Evolutionary conservation across 805 yeast species (phyloP).

Genomic region (Yarrowia deformans): DNA sequence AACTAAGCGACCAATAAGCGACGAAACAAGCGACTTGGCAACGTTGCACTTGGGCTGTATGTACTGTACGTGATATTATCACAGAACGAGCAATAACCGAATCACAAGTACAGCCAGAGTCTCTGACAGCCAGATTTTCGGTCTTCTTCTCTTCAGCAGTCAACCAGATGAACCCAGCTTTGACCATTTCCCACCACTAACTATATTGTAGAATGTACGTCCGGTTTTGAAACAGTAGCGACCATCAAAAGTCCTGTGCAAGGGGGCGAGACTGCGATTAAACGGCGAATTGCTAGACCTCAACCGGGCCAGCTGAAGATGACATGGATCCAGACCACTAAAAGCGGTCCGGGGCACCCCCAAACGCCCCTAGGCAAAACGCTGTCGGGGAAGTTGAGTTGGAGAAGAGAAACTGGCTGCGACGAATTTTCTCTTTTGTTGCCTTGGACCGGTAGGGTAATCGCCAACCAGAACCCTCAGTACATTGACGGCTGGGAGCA

Average conservation of each 20-base stretch:
- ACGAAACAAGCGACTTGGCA: not conserved
- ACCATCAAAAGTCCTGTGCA: conserved; percentile 35
- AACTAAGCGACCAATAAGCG: too few species aligned
- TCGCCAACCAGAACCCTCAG: not conserved
- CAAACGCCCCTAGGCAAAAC: conserved; percentile 40
- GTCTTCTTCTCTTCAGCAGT: too few species aligned
- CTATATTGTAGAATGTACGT: conserved; percentile 19
- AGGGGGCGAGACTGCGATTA: conserved; percentile 40
- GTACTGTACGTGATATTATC: not conserved
- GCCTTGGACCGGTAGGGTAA: conserved; percentile 11
- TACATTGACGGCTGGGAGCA: conserved; percentile 17
- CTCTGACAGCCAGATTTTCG: too few species aligned
- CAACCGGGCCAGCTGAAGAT: conserved; percentile 38
- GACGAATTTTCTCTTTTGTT: not conserved
- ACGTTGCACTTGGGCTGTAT: not conserved
- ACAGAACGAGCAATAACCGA: too few species aligned
- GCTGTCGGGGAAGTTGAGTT: conserved; percentile 39
- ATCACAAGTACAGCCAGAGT: too few species aligned
- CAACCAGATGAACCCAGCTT: too few species aligned
- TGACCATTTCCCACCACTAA: too few species aligned
- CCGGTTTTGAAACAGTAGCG: conserved; percentile 38
- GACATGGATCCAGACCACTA: conserved; percentile 9
- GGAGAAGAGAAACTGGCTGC: conserved; percentile 1
- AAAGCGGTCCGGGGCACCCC: conserved; percentile 16
- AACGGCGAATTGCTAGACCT: conserved; percentile 39